Conservation (phyloP, 768 basidiomycete species). For the Infundibulicybe gibba region DNA sequence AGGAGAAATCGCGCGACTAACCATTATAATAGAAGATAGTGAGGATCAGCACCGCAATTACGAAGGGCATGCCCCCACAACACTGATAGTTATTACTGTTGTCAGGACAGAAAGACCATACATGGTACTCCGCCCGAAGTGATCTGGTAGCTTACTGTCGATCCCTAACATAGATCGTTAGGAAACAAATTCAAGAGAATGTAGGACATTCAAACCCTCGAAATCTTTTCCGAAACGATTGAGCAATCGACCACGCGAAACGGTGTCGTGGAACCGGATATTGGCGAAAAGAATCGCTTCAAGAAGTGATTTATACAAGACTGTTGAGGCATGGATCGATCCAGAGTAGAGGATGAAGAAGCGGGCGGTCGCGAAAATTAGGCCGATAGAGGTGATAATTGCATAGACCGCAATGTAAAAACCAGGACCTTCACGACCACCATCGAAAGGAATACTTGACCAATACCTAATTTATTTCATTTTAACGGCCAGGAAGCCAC, state of each 20-base stretch:
- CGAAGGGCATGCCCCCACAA: slow-evolving; percentile 79
- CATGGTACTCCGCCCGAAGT: slow-evolving; percentile 77
- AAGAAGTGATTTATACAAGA: slow-evolving; percentile 72
- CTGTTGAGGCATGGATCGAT: slow-evolving; percentile 76
- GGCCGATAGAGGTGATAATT: slow-evolving; percentile 34
- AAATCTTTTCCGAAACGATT: slow-evolving; percentile 92
- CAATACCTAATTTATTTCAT: slow-evolving; percentile 37
- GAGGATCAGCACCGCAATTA: slow-evolving; percentile 54
- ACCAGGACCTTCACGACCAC: slow-evolving; percentile 38
- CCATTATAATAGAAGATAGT: slow-evolving; percentile 70
- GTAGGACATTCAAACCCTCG: slow-evolving; percentile 49
- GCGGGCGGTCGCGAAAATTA: slow-evolving; percentile 51
- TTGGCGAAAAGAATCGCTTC: slow-evolving; percentile 84
- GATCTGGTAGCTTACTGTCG: slow-evolving; percentile 79
- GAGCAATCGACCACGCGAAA: slow-evolving; percentile 77
- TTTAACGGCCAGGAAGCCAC: not conserved
- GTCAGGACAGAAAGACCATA: slow-evolving; percentile 68
- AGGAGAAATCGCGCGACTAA: slow-evolving; percentile 22
- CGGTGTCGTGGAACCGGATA: slow-evolving; percentile 91
- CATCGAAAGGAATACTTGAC: slow-evolving; percentile 46
- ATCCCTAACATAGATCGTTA: slow-evolving; percentile 45
- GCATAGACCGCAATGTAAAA: slow-evolving; percentile 78
- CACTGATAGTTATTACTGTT: slow-evolving; percentile 69
- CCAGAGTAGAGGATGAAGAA: slow-evolving; percentile 79
- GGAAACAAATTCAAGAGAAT: slow-evolving; percentile 7